Evolutionary conservation across 108 stramenopile genomes (phyloP).

Genomic region (Cyclotella distinguenda): DNA sequence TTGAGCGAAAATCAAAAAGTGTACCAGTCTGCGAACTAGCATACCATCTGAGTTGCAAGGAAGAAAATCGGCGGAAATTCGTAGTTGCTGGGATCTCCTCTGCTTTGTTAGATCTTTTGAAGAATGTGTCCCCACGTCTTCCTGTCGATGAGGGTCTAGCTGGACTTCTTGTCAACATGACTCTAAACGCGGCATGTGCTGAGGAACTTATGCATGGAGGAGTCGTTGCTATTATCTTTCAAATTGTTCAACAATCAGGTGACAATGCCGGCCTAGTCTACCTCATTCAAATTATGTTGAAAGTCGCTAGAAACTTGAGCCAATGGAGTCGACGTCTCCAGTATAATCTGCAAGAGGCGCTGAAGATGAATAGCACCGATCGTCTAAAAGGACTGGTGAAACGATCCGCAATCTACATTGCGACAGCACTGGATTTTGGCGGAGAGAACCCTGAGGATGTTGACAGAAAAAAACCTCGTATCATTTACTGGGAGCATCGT

Average conservation of each 20-base stretch:
- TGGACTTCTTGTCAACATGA: slow-evolving; percentile 36
- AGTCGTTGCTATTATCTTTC: slow-evolving; percentile 2
- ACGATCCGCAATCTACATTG: slow-evolving; percentile 12
- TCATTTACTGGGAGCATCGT: slow-evolving; percentile 27
- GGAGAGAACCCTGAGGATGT: neutral
- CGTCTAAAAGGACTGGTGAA: slow-evolving; percentile 14
- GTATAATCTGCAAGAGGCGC: slow-evolving; percentile 17
- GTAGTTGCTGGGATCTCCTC: slow-evolving; percentile 17
- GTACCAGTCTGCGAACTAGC: slow-evolving; percentile 3
- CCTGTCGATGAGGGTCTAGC: slow-evolving; percentile 13
- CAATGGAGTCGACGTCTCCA: slow-evolving; percentile 25
- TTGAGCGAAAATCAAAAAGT: slow-evolving; percentile 9
- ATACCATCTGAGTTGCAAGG: slow-evolving; percentile 25
- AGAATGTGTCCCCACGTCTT: slow-evolving; percentile 1
- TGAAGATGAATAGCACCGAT: neutral
- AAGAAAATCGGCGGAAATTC: slow-evolving; percentile 24
- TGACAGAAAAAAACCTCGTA: neutral
- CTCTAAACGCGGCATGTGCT: slow-evolving; percentile 26
- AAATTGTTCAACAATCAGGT: neutral
- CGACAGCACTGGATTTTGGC: neutral
- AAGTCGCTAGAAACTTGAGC: slow-evolving; percentile 25
- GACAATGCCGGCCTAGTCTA: too few relatives aligned
- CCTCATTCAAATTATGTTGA: slow-evolving; percentile 23
- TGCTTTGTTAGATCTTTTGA: slow-evolving; percentile 10
- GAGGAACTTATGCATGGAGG: slow-evolving; percentile 12